These are phyloP conservation scores for Neurospora terricola DNA, from an alignment of 495 filamentous ascomycete species.

Conservation along the genomic window DNA sequence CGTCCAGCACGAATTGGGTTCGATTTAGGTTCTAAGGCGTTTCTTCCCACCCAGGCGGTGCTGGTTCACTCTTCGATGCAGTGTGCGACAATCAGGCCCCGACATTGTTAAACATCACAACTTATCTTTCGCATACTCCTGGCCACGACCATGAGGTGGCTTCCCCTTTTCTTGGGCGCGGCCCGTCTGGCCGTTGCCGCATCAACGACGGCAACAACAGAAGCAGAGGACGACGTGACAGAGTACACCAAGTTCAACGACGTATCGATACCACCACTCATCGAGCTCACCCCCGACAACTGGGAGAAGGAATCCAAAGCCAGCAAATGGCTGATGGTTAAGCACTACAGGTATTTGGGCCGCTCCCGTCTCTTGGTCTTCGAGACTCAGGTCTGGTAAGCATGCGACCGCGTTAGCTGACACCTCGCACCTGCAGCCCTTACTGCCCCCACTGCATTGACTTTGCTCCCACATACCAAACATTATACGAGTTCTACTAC, in stretches of 20 bases:
- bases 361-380: neutral
- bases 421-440: slow-evolving; percentile 28
- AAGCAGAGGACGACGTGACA: slow-evolving; percentile 24
- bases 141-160: slow-evolving; percentile 16
- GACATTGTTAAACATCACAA: neutral
- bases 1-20: neutral
- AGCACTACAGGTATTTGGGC: slow-evolving; percentile 36
- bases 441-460: slow-evolving; percentile 70
- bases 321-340: slow-evolving; percentile 37
- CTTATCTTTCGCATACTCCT: slow-evolving; percentile 1
- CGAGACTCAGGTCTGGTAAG: neutral
- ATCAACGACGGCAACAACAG: slow-evolving; percentile 17
- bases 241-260: slow-evolving; percentile 68
- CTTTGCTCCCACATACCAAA: slow-evolving; percentile 81
- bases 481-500: slow-evolving; percentile 92
- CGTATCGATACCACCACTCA: slow-evolving; percentile 63
- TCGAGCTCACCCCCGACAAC: slow-evolving; percentile 37
- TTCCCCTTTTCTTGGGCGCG: slow-evolving; percentile 31
- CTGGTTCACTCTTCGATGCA: neutral
- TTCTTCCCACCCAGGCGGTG: neutral
- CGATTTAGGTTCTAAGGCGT: neutral
- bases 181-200: slow-evolving; percentile 26
- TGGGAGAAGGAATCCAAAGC: slow-evolving; percentile 30
- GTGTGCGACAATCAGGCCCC: neutral
- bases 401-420: neutral